Evolutionary conservation across 352 stramenopile genomes (phyloP).

Genomic region (Halophytophthora polymorphica): DNA sequence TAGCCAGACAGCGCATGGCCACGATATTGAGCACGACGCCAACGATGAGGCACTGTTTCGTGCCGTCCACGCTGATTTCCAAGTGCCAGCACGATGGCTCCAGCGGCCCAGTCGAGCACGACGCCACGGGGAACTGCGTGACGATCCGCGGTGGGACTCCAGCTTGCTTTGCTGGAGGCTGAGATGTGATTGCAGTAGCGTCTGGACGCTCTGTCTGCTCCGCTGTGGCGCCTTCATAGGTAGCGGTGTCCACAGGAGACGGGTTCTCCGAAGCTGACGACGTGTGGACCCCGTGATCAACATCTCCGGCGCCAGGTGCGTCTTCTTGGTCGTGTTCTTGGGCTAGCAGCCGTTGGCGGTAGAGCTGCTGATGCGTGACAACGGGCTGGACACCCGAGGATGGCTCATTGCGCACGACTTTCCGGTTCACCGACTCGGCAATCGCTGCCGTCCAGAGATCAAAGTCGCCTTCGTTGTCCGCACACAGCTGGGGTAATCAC

Average conservation of each 20-base stretch:
- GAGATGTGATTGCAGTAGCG: too few relatives aligned
- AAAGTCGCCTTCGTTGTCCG: conserved; percentile 73
- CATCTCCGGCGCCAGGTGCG: conserved; percentile 3
- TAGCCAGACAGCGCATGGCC: conserved; percentile 55
- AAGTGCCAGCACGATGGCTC: conserved; percentile 44
- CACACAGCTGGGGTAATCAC: conserved; percentile 45
- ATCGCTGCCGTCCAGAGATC: conserved; percentile 79
- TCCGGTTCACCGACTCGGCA: conserved; percentile 71
- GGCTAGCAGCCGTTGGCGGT: conserved; percentile 58
- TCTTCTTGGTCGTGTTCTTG: conserved; percentile 12
- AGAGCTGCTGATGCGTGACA: conserved; percentile 73
- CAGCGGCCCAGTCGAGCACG: conserved; percentile 15
- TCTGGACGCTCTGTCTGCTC: conserved; percentile 1
- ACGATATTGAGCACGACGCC: conserved; percentile 79
- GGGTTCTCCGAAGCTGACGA: conserved; percentile 7
- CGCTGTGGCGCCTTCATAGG: background rate
- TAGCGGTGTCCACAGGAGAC: background rate
- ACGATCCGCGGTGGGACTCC: conserved; percentile 36
- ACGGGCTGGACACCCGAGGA: conserved; percentile 22
- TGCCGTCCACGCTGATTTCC: conserved; percentile 53
- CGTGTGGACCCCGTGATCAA: conserved; percentile 8
- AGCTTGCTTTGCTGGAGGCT: conserved; percentile 9
- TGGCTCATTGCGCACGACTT: conserved; percentile 37
- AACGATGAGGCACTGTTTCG: conserved; percentile 71
- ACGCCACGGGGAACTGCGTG: conserved; percentile 25